Evolutionary conservation across 805 yeast genomes (phyloP), one percentile per base, ranked within the genome.

Genomic region (Hanseniaspora hatyaiensis): DNA sequence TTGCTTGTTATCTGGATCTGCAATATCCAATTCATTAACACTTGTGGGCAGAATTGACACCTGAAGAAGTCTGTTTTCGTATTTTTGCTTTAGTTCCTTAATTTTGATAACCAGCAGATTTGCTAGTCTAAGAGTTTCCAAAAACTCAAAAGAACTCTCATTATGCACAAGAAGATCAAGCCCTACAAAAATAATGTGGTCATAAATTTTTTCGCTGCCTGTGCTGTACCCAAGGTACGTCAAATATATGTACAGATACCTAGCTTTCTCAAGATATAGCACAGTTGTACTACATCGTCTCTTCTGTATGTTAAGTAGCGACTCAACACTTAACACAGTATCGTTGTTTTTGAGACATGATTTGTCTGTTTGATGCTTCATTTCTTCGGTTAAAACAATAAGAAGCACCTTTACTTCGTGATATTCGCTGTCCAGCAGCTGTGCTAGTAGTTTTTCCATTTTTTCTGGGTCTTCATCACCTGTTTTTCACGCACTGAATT

Each of bases 191-290:
- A 61, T 48, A 29, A 62, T 45, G 29, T 53, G 44, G 37, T 54
- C 52, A 32, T 57, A 61, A 18, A 44, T 31, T 4, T 24, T 22
- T 15, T 22, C 41, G 13, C 49, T 50, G 9, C 34, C 59, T 11
- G 53, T 60, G 2, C 13, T 22, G 19, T 54, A 58, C 45, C 61
- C 63, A 12, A 61, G 50, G 43, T 59, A 57, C 53, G 60, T 62
- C 49, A 63, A 40, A 48, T 59, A 63, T 63, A 63, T 63, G 38
- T 56, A 61, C 19, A 63, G 46, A 40, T 61, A 61, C 50, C 61
- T 63, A 16, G 59, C 43, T 22, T 56, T 57, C 40, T 56, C 59
- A 29, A 63, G 44, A 50, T 62, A 63, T 2, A 63, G 43, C 8
- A 63, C 50, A 19, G 22, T 24, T 8, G 42, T 20, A 13, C 15